phyloP scores from a whole-genome alignment of 768 basidiomycete species.

The Sporobolomyces pararoseus region DNA sequence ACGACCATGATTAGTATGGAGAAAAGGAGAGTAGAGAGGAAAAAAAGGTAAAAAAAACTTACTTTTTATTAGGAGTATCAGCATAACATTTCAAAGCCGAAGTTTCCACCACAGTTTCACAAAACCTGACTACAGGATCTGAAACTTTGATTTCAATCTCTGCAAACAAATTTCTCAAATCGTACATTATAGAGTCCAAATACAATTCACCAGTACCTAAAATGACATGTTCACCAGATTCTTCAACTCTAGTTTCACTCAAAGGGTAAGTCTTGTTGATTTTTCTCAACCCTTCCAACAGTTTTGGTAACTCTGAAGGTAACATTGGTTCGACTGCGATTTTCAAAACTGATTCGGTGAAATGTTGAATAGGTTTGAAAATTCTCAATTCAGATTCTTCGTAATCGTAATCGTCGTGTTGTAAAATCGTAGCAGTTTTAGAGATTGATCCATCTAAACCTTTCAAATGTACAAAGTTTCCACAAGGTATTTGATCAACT shows the following conservation, averaged over 20 bases:
- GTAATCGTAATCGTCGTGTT: slow-evolving; percentile 59
- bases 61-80: slow-evolving; percentile 99
- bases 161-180: slow-evolving; percentile 81
- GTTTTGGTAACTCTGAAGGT: slow-evolving; percentile 96
- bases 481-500: slow-evolving; percentile 79
- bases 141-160: slow-evolving; percentile 99
- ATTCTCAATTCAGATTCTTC: slow-evolving; percentile 85
- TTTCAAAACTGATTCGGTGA: slow-evolving; percentile 94
- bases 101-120: slow-evolving; percentile 96
- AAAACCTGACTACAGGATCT: slow-evolving; percentile 96
- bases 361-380: slow-evolving; percentile 92
- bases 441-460: slow-evolving; percentile 92
- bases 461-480: slow-evolving; percentile 85
- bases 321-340: slow-evolving; percentile 97
- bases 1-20: slow-evolving; percentile 20
- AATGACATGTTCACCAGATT: slow-evolving; percentile 94
- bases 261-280: slow-evolving; percentile 98
- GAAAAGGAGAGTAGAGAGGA: slow-evolving; percentile 23
- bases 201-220: slow-evolving; percentile 96
- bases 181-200: slow-evolving; percentile 94
- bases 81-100: slow-evolving; percentile 98
- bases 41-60: slow-evolving; percentile 46
- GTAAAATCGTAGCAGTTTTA: slow-evolving; percentile 92
- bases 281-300: slow-evolving; percentile 92
- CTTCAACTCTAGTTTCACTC: slow-evolving; percentile 90